Base-by-base conservation (phyloP, 441 rosid genomes). In the Eugenia klotzschiana region DNA sequence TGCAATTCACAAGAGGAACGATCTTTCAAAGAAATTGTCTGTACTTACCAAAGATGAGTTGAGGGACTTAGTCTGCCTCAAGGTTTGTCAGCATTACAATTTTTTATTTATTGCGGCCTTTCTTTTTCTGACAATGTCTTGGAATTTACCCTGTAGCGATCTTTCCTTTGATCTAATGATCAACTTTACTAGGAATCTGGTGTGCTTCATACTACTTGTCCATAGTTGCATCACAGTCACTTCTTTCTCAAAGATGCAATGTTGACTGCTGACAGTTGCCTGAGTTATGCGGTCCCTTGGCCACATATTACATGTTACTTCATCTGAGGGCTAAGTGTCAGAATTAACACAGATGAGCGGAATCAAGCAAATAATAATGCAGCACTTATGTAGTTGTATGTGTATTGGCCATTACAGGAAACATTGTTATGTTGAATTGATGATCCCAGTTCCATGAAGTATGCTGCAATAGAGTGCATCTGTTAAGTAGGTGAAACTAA, bases 1-100 rank as follows among this genome's bases (percentile, higher is more conserved):
- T 84, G 87, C 97, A 80, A 89, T 97, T 85, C 91, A 97, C 90
- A 95, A 95, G 90, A 94, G 98, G 74, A 91, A 89, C 82, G 99
- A 97, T 91, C 98, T 97, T 64, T 91, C 98, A 58, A 97, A 93
- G 92, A 94, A 92, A 88, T 87, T 97, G 91, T 92, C 98, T 23
- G 93, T 87, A 55, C 97, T 97, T 83, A 86, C 96, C 85, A 91
- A 89, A 51, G 92, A 94, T 83, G 99, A 97, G 88, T 90, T 97
- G 49, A 92, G 91, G 89, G 97, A 97, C 90, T 88, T 97, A 89
- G 99, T 95, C 87, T 97, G 99, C 87, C 83, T 88, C 85, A 97
- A 97, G 98, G 99, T 95, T 87, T 82, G 91, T 86, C 53, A 84
- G 57, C 85, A 57, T 79, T 60, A 80, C 29, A 14, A 57, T 86